Base-by-base conservation (phyloP, 2,329 filamentous ascomycete genomes). In the Cladosporium sp. region DNA sequence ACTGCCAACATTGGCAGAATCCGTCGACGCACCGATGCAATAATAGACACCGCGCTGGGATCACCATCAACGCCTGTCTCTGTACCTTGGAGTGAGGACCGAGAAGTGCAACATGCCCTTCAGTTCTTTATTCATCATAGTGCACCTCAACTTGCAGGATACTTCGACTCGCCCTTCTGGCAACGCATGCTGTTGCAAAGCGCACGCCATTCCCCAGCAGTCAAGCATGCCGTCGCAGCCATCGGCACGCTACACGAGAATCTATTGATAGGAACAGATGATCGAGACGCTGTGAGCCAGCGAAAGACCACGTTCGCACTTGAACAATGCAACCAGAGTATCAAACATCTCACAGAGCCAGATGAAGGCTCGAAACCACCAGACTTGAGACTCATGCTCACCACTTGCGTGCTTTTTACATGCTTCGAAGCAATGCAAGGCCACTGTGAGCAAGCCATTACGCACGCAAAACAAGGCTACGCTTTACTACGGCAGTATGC, bases 131-230 rank as follows among this genome's bases (percentile, higher is more conserved):
- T 66, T 14, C 55, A 40, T 8, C 59, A 66, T 42, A 66, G 64
- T 30, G 64, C 64, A 17, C 66, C 65, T 22, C 63, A 66, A 28
- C 52, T 68, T 1, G 64, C 65, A 28, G 66, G 64, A n/a, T 66
- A 64, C 40, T 67, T 68, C 55, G 63, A 66, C 49, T 65, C 64
- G 19, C 64, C 64, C 1, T 67, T 66, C 57, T 67, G 66, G 66
- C 65, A 67, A 45, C 55, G 62, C 9, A 66, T 62, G 62, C 61
- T 66, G 2, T 52, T 67, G 5, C 60, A 64, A 14, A 60, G 62
- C 8, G 66, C 59, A 5, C 51, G 62, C 4, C 59, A 64, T 19
- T 64, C 65, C 40, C 63, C 64, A 4, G 63, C 63, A 8, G 59
- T 67, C 42, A 59, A 61, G 19, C 66, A 67, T 36, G 66, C 64